Evolutionary conservation across 495 filamentous ascomycete species (phyloP), one percentile per base, ranked within the genome.

Genomic region (Symbiotaphrina buchneri): DNA sequence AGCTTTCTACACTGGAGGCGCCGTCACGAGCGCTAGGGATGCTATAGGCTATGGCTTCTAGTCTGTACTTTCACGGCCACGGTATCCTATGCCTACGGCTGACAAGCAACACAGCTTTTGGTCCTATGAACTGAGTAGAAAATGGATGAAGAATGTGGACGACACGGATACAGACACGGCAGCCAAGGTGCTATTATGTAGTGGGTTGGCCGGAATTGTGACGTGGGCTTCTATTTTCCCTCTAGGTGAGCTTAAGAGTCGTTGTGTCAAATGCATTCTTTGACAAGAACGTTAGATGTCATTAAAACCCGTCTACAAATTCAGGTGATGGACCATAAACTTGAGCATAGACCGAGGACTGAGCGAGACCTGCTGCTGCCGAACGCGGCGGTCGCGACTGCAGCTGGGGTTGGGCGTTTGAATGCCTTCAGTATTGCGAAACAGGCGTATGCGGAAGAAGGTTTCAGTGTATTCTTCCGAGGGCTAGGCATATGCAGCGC

Each of bases 1-100:
- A 16, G 83, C 79, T 0, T 43, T 92, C 6, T 93, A 87, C 47
- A 56, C 62, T 34, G 83, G 78, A 17, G 83, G 83, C 18, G 55
- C 47, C 3, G 64, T 92, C 16, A 93, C 84, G 6, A 77, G 72
- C 34, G 46, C 81, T 28, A 57, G 83, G 27, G 83, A 93, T 50
- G 69, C 71, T 34, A 63, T 92, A 35, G 83, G 83, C 13, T 92
- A 90, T 47, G 83, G 83, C 3, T 91, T 91, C 45, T 92, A 92
- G 68, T 74, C 63, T 39, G 63, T 36, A 38, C 34, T 26, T 16
- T n/a, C n/a, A n/a, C n/a, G n/a, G n/a, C n/a, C n/a, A n/a, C n/a
- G n/a, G n/a, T n/a, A n/a, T n/a, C 21, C 30, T 39, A 5, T 28
- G 8, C 14, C 15, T n/a, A 32, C 10, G 20, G 14, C 31, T 27